These are phyloP conservation scores for Trichoderma sp. DNA, from an alignment of 2,329 filamentous ascomycete species.

Conservation along the genomic window DNA sequence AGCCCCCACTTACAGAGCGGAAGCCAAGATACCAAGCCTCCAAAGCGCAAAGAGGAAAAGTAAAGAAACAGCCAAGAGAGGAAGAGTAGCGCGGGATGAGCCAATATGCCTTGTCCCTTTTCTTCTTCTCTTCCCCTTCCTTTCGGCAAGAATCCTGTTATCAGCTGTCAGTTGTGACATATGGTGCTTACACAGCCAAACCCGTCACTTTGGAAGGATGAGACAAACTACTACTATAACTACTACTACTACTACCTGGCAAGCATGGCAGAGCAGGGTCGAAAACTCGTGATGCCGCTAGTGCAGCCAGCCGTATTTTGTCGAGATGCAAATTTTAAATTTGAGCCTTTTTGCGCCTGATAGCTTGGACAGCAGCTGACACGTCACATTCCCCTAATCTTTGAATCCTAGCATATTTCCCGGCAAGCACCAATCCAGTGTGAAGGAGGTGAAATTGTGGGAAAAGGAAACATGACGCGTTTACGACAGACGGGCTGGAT, in stretches of 20 bases:
- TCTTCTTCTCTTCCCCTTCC: not conserved
- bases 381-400: constrained; percentile 13
- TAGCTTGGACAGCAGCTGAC: not conserved
- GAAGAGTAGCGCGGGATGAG: not conserved
- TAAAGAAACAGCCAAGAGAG: not conserved
- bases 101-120: not conserved
- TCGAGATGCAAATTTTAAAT: constrained; percentile 13
- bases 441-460: not conserved
- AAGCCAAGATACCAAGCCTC: not conserved
- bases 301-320: not conserved
- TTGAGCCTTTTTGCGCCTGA: not conserved
- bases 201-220: not conserved
- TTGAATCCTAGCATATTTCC: not conserved
- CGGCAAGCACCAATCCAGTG: not conserved
- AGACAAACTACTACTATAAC: too few relatives aligned
- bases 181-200: not conserved
- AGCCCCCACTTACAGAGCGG: not conserved
- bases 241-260: too few relatives aligned
- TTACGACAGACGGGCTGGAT: not conserved
- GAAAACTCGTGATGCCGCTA: not conserved
- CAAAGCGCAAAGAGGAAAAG: not conserved
- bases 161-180: constrained; percentile 13
- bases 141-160: not conserved
- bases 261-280: not conserved
- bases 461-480: not conserved